Evolutionary conservation across 129 eudicot species (phyloP).

Genomic region (Arctium minus): DNA sequence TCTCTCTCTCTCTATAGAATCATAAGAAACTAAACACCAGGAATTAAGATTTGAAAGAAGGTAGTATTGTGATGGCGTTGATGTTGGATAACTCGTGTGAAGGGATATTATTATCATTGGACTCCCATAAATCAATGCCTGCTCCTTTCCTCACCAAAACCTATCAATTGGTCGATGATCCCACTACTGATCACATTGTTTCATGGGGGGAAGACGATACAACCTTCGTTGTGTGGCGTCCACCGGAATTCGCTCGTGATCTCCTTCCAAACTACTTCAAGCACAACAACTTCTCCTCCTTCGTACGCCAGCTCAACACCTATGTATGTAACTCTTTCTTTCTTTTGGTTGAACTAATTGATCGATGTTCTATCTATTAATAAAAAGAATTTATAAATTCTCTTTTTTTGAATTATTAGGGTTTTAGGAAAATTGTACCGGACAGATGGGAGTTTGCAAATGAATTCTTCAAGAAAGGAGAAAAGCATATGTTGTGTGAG

Average conservation of each 20-base stretch:
- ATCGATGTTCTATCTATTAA: too few relatives aligned
- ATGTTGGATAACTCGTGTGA: conserved; percentile 77
- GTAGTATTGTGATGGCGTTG: conserved; percentile 48
- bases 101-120: conserved; percentile 70
- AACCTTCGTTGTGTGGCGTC: conserved; percentile 97
- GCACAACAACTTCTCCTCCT: conserved; percentile 95
- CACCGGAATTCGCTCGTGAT: conserved; percentile 97
- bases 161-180: conserved; percentile 84
- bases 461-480: conserved; percentile 82
- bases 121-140: conserved; percentile 80
- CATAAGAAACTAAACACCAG: not conserved
- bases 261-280: conserved; percentile 97
- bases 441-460: conserved; percentile 99
- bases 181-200: conserved; percentile 79
- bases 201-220: conserved; percentile 96
- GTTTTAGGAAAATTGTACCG: conserved; percentile 92
- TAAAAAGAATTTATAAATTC: too few relatives aligned
- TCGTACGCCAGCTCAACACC: conserved; percentile 97
- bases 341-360: not conserved
- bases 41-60: conserved; percentile 22
- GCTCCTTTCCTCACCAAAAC: conserved; percentile 96
- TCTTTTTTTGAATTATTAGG: conserved; percentile 33
- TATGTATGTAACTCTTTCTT: conserved; percentile 38
- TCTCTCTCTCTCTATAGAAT: not conserved
- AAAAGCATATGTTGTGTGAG: conserved; percentile 82